phyloP scores from a whole-genome alignment of 768 basidiomycete genomes.

The Megacollybia marginata region DNA sequence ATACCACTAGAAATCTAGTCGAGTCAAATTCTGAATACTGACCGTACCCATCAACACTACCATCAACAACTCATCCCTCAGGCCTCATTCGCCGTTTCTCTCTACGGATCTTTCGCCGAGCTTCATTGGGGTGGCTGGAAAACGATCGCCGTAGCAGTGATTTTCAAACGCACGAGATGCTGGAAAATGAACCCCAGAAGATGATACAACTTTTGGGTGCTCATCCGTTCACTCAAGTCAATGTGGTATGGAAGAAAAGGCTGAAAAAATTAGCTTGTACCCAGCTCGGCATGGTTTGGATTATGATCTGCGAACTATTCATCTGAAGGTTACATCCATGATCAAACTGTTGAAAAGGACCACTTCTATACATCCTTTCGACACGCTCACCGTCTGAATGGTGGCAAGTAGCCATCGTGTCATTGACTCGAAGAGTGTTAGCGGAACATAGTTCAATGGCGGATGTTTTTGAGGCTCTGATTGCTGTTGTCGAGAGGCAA shows the following conservation, averaged over 20 bases:
- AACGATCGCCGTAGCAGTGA: slow-evolving; percentile 49
- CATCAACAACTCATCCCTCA: slow-evolving; percentile 16
- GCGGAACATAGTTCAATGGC: too few species aligned
- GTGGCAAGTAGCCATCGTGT: slow-evolving; percentile 9
- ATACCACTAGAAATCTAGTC: background rate
- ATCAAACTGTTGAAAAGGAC: slow-evolving; percentile 22
- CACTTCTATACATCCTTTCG: slow-evolving; percentile 46
- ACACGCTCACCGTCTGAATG: slow-evolving; percentile 37
- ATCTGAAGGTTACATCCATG: slow-evolving; percentile 27
- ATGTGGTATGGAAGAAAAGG: slow-evolving; percentile 51
- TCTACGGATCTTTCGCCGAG: slow-evolving; percentile 57
- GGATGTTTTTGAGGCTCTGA: slow-evolving; percentile 42
- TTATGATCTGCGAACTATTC: slow-evolving; percentile 44
- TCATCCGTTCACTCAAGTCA: slow-evolving; percentile 48
- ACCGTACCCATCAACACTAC: slow-evolving; percentile 2
- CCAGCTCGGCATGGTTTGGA: slow-evolving; percentile 25
- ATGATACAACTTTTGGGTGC: slow-evolving; percentile 44
- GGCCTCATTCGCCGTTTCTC: slow-evolving; percentile 38
- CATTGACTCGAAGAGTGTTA: too few species aligned
- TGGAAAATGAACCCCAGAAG: slow-evolving; percentile 33
- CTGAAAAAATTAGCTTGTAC: slow-evolving; percentile 42
- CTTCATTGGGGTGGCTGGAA: slow-evolving; percentile 77
- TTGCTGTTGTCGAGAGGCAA: slow-evolving; percentile 10
- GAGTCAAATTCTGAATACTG: background rate
- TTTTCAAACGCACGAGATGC: slow-evolving; percentile 43